phyloP scores from a whole-genome alignment of 2,329 filamentous ascomycete genomes.

The Aureobasidium lini region DNA sequence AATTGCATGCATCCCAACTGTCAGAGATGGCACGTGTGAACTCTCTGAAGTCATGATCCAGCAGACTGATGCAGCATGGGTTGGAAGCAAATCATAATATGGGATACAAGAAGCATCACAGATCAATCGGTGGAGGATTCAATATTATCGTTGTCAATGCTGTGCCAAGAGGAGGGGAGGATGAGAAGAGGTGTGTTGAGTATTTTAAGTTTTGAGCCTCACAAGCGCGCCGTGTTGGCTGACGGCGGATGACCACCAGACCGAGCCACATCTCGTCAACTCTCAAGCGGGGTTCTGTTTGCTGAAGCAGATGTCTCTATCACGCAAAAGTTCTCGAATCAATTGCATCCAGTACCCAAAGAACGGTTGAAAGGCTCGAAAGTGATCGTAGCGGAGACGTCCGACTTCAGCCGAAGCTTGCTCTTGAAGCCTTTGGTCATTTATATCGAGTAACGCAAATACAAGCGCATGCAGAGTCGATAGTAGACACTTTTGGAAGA shows the following conservation, averaged over 20 bases:
- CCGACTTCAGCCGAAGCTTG: slow-evolving; percentile 6
- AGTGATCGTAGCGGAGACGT: not conserved
- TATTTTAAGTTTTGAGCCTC: not conserved
- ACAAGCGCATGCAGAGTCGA: slow-evolving; percentile 4
- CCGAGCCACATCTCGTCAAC: not conserved
- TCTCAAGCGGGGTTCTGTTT: not conserved
- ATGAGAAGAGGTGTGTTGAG: not conserved
- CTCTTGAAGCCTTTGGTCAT: slow-evolving; percentile 4
- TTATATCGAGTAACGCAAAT: slow-evolving; percentile 12
- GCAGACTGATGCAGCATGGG: too few relatives aligned
- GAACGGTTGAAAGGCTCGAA: not conserved
- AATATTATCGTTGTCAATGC: not conserved
- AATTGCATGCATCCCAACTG: slow-evolving; percentile 10
- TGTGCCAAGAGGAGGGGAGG: not conserved
- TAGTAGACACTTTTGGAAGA: not conserved
- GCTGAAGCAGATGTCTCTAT: not conserved
- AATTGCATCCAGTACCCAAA: not conserved
- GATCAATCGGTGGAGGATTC: not conserved
- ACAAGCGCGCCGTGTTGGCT: not conserved
- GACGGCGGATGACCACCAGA: slow-evolving; percentile 3
- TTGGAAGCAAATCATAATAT: not conserved
- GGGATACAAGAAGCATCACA: not conserved
- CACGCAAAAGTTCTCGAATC: not conserved
- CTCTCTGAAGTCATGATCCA: not conserved
- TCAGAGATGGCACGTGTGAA: slow-evolving; percentile 6